phyloP scores from a whole-genome alignment of 1,284 basidiomycete species.

The Peniophora sp. region DNA sequence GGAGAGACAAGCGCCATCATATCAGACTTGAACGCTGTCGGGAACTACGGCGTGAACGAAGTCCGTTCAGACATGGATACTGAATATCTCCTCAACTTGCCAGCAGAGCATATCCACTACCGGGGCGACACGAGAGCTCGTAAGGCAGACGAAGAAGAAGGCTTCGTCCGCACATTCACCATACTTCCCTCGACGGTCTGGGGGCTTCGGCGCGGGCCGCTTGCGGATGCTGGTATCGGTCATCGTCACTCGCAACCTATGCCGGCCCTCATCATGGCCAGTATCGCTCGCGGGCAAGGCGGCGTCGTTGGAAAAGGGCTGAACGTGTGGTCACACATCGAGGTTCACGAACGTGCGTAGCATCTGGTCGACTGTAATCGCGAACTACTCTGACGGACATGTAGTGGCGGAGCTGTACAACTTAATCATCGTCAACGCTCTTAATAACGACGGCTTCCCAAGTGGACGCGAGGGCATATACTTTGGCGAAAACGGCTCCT shows the following conservation, averaged over 20 bases:
- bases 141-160: conserved; percentile 36
- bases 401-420: conserved; percentile 9
- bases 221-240: conserved; percentile 32
- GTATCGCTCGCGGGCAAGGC: conserved; percentile 30
- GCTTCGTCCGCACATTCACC: conserved; percentile 36
- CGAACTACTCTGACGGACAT: no score
- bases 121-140: conserved; percentile 31
- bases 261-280: conserved; percentile 26
- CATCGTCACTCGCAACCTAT: conserved; percentile 35
- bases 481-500: conserved; percentile 15
- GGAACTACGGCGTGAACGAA: conserved; percentile 25
- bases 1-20: conserved; percentile 26
- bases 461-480: conserved; percentile 17
- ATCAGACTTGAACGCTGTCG: conserved; percentile 29
- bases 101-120: conserved; percentile 28
- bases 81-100: conserved; percentile 30
- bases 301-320: conserved; percentile 37
- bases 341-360: conserved; percentile 32
- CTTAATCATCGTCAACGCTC: conserved; percentile 11
- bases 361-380: no score
- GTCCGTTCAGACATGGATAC: conserved; percentile 37
- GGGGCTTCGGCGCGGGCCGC: conserved; percentile 29
- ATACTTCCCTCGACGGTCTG: conserved; percentile 39
- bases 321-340: conserved; percentile 39
- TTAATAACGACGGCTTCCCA: conserved; percentile 4